Conservation (phyloP, 2,329 filamentous ascomycete species). For the Huntiella moniliformis region DNA sequence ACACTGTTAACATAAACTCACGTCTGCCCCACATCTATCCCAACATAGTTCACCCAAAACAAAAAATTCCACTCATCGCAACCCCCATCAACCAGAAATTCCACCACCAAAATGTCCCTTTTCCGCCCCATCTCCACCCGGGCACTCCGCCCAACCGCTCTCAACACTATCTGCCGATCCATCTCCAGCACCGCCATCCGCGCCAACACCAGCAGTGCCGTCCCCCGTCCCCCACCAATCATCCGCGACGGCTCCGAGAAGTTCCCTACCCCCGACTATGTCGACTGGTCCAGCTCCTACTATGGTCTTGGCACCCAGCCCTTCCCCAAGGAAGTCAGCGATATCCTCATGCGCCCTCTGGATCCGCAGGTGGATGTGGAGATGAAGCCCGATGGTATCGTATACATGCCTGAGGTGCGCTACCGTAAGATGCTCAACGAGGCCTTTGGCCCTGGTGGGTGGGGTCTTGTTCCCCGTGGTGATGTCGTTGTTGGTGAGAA, state of each 20-base stretch:
- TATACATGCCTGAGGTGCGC: constrained; percentile 96
- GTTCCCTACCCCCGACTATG: constrained; percentile 14
- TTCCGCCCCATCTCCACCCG: too few species aligned
- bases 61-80: not conserved
- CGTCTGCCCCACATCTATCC: not conserved
- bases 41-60: not conserved
- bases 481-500: constrained; percentile 72
- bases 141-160: too few species aligned
- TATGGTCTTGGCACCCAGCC: constrained; percentile 54
- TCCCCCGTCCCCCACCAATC: constrained; percentile 5
- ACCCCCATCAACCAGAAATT: not conserved
- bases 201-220: not conserved
- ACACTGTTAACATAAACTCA: not conserved
- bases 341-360: constrained; percentile 49
- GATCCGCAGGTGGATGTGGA: constrained; percentile 57
- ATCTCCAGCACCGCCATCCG: constrained; percentile 1
- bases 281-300: constrained; percentile 72
- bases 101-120: too few species aligned
- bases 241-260: not conserved
- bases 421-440: constrained; percentile 78
- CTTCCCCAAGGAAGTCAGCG: constrained; percentile 51
- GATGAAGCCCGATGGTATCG: constrained; percentile 90
- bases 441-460: constrained; percentile 86
- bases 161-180: too few species aligned
- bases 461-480: constrained; percentile 78